phyloP scores from a whole-genome alignment of 2,329 filamentous ascomycete genomes.

The Trichoderma asperellum region DNA sequence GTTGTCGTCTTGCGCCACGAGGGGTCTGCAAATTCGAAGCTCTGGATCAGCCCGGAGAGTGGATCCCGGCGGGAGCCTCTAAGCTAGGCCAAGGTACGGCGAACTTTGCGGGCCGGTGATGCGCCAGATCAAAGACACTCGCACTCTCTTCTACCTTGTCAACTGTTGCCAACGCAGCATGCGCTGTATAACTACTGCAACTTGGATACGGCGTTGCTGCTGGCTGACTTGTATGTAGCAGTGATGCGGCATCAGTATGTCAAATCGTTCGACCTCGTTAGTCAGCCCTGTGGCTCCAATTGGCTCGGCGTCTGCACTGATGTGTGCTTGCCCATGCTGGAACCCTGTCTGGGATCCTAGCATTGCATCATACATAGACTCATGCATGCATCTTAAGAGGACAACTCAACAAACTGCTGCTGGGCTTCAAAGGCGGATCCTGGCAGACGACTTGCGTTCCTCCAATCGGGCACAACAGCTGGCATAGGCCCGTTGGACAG shows the following conservation, averaged over 20 bases:
- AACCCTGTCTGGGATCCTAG: not conserved
- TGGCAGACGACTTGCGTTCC: not conserved
- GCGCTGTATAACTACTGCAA: not conserved
- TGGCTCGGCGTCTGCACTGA: not conserved
- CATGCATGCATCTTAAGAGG: not conserved
- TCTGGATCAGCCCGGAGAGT: not conserved
- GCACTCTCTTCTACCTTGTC: not conserved
- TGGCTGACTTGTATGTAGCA: not conserved
- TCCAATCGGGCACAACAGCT: not conserved
- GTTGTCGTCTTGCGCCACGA: conserved; percentile 2
- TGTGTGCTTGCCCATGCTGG: not conserved
- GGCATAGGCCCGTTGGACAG: not conserved
- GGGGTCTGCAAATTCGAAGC: conserved; percentile 19
- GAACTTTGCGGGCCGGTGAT: not conserved
- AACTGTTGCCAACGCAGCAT: not conserved
- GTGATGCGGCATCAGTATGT: not conserved
- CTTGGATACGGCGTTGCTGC: not conserved
- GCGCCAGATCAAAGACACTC: not conserved
- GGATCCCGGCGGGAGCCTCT: not conserved
- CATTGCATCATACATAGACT: conserved; percentile 3
- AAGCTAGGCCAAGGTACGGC: not conserved
- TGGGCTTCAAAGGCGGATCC: not conserved
- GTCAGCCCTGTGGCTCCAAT: not conserved
- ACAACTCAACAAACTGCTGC: conserved; percentile 19
- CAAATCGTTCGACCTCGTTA: not conserved